Evolutionary conservation across 352 stramenopile genomes (phyloP), one percentile per base, ranked within the genome.

Genomic region (Pythium rhizo-oryzae): DNA sequence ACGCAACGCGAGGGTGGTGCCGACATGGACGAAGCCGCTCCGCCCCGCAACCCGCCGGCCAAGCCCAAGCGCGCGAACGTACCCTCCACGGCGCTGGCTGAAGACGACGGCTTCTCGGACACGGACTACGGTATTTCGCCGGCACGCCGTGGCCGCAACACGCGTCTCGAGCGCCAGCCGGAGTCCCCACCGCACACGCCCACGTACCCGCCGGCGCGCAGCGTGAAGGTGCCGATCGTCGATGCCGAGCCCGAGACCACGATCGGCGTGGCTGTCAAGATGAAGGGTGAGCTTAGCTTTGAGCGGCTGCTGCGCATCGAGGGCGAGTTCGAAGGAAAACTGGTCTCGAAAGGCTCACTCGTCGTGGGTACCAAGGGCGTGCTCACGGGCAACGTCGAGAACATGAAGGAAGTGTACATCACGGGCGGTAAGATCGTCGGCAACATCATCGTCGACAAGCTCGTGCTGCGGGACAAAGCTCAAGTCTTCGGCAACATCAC

Each of bases 201-300:
- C 19, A 87, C 73, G 18, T 91, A 91, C 56, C 72, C 75, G 2
- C 75, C 74, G 7, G 62, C 71, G 5, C 80, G 82, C 12, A 70
- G 74, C 49, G 51, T 69, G 16, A 91, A 90, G 25, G 72, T 91
- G 23, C 80, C 87, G 8, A 92, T 91, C 46, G 73, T 94, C 15
- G 87, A 94, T 49, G 80, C 81, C 1, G 87, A 94, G 52, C 75
- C 87, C 4, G 87, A 95, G 65, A 95, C 87, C 2, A 93, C 85
- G 37, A 95, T 95, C 66, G 87, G 87, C 21, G 81, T 75, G 8
- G 84, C 84, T 0, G 87, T 95, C 28, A 93, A 93, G 75, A 93
- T 95, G 90, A 96, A 92, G 74, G 91, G 90, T 41, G 90, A 97
- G 65, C 75, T 97, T 52, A 93, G 84, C 50, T 97, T 97, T 59